Conservation (phyloP, 2,329 filamentous ascomycete species). For the Hymenoscyphus salicellus region DNA sequence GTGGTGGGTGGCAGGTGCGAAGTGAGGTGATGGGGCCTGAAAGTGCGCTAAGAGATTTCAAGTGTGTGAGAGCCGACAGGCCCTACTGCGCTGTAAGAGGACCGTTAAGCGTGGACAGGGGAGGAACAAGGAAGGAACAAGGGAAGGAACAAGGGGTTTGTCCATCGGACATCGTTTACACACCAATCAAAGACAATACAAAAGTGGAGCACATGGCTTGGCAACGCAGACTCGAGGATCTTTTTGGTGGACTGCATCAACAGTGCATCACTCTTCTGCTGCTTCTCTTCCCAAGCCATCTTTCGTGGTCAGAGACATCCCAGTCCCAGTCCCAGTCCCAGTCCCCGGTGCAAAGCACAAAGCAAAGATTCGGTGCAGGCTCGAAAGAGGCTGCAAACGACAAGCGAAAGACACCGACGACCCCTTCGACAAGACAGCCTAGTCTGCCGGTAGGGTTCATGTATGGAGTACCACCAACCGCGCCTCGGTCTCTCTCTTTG, state of each 20-base stretch:
- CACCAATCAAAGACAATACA: neutral
- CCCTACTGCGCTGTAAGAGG: neutral
- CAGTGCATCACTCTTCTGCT: neutral
- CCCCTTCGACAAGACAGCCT: neutral
- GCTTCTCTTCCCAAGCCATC: neutral
- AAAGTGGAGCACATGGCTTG: neutral
- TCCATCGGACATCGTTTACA: slow-evolving; percentile 1
- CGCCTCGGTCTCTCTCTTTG: too few relatives aligned
- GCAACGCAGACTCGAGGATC: neutral
- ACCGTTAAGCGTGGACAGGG: neutral
- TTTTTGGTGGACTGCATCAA: neutral
- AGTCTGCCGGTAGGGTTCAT: too few relatives aligned
- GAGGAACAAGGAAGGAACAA: neutral
- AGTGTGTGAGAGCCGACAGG: neutral
- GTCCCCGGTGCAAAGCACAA: neutral
- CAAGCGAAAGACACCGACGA: slow-evolving; percentile 1
- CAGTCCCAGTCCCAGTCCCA: neutral
- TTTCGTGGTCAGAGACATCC: neutral
- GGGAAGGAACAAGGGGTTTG: neutral
- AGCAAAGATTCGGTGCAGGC: neutral
- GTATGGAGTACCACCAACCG: too few relatives aligned
- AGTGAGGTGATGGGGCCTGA: neutral
- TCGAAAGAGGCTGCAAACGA: neutral
- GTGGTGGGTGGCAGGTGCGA: neutral
- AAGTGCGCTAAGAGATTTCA: neutral